Base-by-base conservation (phyloP, 2,329 filamentous ascomycete species). In the Fusarium udum region DNA sequence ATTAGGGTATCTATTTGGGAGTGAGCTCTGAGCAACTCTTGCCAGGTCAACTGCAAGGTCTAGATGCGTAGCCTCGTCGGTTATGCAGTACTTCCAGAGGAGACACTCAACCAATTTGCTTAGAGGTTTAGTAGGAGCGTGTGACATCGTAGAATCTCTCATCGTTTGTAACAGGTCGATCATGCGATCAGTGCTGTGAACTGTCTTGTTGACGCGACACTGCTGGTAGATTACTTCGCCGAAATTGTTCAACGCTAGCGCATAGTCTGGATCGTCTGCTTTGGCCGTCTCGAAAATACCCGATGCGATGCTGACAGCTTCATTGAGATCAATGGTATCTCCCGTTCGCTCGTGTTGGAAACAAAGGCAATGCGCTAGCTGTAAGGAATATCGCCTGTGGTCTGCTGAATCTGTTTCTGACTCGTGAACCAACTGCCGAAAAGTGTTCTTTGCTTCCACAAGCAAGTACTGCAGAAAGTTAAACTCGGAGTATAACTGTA, bases 161-260 rank as follows among this genome's bases (percentile, higher is more conserved):
- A 51, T 36, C 3, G 0, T 4, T 16, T 40, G 26, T 28, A 53
- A 14, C 0, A 22, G 6, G 2, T 39, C 14, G 3, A 60, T 32
- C 1, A 6, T 3, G 2, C 12, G 1, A 15, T 60, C 46, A 2
- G 53, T 1, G 5, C 28, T 34, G 1, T 18, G 0, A 0, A n/a
- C 0, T 6, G n/a, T 60, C 10, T 39, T 55, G 2, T 7, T 22
- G 20, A 53, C 0, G 0, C 46, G 57, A 12, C 46, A 60, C 8
- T 37, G 13, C 36, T 60, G 57, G 12, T 60, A 28, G 5, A 6
- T 2, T 0, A 40, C 14, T 2, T 37, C 32, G 1, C 28, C 31
- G 0, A 18, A 7, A 24, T n/a, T 55, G 20, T n/a, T 42, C 2
- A 61, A 1, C 0, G 26, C 45, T 1, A 34, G n/a, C 1, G 5